Conservation (phyloP, 2,329 filamentous ascomycete genomes). For the Stagonosporopsis vannaccii region DNA sequence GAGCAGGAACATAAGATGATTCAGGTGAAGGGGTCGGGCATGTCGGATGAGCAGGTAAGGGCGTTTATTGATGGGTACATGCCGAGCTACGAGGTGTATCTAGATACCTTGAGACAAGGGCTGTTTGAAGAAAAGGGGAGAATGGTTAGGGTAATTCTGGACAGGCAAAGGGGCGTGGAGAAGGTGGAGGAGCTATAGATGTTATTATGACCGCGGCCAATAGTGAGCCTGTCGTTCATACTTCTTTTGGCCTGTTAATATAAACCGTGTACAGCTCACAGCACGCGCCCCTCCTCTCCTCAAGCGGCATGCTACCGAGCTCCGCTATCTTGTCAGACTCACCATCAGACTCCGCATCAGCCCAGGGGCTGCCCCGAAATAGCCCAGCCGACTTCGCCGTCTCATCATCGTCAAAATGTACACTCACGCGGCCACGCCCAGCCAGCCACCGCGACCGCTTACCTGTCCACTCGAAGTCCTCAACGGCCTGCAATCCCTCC, state of each 20-base stretch:
- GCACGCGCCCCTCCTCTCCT: no score
- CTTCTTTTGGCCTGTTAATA: no score
- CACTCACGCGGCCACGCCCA: background rate
- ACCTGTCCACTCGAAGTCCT: background rate
- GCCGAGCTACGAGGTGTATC: conserved; percentile 65
- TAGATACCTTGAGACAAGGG: conserved; percentile 58
- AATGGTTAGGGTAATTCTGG: conserved; percentile 60
- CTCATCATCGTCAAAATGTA: background rate
- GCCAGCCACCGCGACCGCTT: background rate
- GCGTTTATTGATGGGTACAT: conserved; percentile 73
- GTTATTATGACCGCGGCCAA: background rate
- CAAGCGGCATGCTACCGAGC: no score
- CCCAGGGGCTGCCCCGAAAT: background rate
- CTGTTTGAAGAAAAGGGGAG: conserved; percentile 56
- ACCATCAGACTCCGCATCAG: background rate
- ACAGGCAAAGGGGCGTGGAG: conserved; percentile 54
- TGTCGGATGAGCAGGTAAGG: conserved; percentile 81
- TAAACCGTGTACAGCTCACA: no score
- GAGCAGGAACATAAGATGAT: conserved; percentile 80
- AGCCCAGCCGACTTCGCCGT: background rate
- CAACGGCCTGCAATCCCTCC: background rate
- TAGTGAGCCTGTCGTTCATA: background rate
- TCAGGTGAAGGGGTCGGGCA: conserved; percentile 72
- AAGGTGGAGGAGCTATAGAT: conserved; percentile 42
- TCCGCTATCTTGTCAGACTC: background rate